These are phyloP conservation scores for Triangularia setosa DNA, from an alignment of 2,329 filamentous ascomycete species.

Conservation along the genomic window DNA sequence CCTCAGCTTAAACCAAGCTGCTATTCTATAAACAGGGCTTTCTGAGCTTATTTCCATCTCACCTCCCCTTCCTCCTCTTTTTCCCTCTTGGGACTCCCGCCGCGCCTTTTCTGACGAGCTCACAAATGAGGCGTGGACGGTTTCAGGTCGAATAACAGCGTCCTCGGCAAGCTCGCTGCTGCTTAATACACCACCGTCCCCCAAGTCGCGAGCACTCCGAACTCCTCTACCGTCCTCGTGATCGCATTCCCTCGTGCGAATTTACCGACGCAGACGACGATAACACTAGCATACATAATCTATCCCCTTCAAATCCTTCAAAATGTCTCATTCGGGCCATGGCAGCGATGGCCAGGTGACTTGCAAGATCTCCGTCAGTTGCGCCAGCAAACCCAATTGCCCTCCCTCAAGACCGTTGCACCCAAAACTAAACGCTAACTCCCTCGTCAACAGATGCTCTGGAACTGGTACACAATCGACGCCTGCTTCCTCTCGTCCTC, in stretches of 20 bases:
- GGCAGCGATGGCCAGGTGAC: constrained; percentile 3
- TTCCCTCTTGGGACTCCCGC: neutral
- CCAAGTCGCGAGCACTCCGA: neutral
- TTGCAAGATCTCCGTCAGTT: constrained; percentile 26
- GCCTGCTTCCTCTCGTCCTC: constrained; percentile 64
- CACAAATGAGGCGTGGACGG: neutral
- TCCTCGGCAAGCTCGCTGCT: neutral
- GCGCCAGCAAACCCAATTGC: neutral
- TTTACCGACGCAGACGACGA: neutral
- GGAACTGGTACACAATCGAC: constrained; percentile 74
- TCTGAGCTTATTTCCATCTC: neutral
- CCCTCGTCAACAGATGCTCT: constrained; percentile 40
- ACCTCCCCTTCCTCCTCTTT: neutral
- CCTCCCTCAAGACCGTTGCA: neutral
- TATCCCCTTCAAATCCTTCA: neutral
- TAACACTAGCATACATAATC: neutral
- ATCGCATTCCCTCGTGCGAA: neutral
- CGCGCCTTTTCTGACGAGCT: neutral
- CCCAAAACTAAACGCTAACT: neutral
- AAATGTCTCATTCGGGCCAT: constrained; percentile 18
- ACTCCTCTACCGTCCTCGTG: neutral
- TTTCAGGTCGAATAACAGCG: neutral
- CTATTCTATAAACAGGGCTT: neutral
- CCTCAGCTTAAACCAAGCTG: neutral
- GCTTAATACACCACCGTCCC: neutral